These are phyloP conservation scores for Plectosphaerella cucumerina DNA, from an alignment of 2,329 filamentous ascomycete species.

Conservation along the genomic window DNA sequence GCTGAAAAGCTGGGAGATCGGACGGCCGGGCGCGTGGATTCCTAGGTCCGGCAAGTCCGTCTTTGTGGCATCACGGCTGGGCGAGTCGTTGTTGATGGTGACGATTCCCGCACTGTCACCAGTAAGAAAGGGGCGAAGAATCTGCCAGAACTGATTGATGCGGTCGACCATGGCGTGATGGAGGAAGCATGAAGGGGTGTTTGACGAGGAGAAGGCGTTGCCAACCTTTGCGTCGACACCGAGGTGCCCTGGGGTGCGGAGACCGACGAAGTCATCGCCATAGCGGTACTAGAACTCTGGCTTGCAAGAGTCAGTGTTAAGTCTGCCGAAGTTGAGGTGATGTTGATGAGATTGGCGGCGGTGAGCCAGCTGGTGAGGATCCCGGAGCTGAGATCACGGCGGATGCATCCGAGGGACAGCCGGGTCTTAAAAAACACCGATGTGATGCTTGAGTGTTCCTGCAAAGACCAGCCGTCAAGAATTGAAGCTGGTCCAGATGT, in stretches of 20 bases:
- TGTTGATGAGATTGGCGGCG: constrained; percentile 14
- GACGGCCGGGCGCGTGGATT: constrained; percentile 14
- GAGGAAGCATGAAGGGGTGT: constrained; percentile 19
- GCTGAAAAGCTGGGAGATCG: constrained; percentile 27
- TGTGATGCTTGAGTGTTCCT: constrained; percentile 25
- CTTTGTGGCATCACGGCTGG: constrained; percentile 14
- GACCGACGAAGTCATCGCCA: constrained; percentile 5
- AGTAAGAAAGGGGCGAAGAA: constrained; percentile 9
- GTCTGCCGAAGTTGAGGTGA: constrained; percentile 14
- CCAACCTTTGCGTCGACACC: constrained; percentile 18
- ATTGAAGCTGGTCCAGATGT: too few species aligned
- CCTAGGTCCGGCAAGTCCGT: constrained; percentile 21
- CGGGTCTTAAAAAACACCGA: too few species aligned
- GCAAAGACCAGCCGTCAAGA: too few species aligned
- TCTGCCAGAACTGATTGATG: constrained; percentile 22
- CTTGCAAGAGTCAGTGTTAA: constrained; percentile 18
- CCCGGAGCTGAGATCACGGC: constrained; percentile 18
- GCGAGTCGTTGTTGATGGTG: constrained; percentile 14
- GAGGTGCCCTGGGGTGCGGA: constrained; percentile 18
- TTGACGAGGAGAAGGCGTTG: constrained; percentile 17
- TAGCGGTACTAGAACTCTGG: constrained; percentile 23
- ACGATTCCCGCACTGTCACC: constrained; percentile 13
- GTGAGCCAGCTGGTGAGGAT: neutral
- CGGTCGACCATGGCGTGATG: constrained; percentile 21
- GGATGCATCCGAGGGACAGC: too few species aligned